These are phyloP conservation scores for Pythium rishiriense DNA, from an alignment of 352 stramenopile genomes.

Conservation along the genomic window DNA sequence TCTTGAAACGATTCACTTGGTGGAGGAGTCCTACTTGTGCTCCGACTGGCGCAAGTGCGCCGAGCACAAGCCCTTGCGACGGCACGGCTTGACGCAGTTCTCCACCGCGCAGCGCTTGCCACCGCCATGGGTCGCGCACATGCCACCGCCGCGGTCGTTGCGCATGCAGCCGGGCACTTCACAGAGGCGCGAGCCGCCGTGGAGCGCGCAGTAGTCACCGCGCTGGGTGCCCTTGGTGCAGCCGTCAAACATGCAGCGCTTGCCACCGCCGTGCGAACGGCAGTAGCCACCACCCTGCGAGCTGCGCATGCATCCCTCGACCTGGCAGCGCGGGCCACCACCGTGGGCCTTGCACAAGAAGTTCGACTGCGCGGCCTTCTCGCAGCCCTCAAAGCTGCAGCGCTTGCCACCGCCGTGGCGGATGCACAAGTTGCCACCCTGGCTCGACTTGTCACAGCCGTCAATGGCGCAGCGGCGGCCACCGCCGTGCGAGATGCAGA, in stretches of 20 bases:
- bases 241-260: conserved; percentile 81
- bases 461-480: conserved; percentile 75
- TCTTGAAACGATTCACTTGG: conserved; percentile 18
- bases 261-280: conserved; percentile 84
- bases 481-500: conserved; percentile 86
- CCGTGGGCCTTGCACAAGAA: conserved; percentile 88
- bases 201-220: conserved; percentile 82
- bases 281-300: conserved; percentile 82
- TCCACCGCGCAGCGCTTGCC: conserved; percentile 77
- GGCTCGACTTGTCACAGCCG: conserved; percentile 79
- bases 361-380: conserved; percentile 84
- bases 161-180: conserved; percentile 79
- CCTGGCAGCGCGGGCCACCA: conserved; percentile 77
- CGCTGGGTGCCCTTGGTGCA: conserved; percentile 89
- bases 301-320: conserved; percentile 61
- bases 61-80: conserved; percentile 82
- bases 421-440: conserved; percentile 84
- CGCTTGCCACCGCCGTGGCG: conserved; percentile 84
- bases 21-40: conserved; percentile 20
- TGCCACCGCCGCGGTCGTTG: conserved; percentile 82
- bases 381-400: conserved; percentile 74
- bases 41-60: conserved; percentile 58
- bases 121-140: conserved; percentile 77
- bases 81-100: conserved; percentile 74
- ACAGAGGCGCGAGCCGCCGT: conserved; percentile 84